Evolutionary conservation across 345 rosid species (phyloP).

Genomic region (Eucalyptus victrix): DNA sequence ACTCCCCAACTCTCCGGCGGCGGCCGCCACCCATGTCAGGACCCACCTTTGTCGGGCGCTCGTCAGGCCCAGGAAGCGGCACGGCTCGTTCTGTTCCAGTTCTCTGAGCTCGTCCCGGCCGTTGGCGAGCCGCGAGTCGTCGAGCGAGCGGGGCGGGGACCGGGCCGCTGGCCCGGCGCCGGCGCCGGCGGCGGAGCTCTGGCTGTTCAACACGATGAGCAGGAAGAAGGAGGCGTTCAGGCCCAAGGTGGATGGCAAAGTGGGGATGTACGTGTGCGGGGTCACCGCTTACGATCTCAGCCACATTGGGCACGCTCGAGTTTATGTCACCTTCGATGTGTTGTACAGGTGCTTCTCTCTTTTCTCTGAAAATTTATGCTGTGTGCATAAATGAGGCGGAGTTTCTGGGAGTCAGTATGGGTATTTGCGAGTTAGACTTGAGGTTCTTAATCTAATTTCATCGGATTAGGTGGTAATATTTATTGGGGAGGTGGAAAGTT

Average conservation of each 20-base stretch:
- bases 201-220: conserved; percentile 84
- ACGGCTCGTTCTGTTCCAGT: conserved; percentile 16
- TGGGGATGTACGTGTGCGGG: conserved; percentile 98
- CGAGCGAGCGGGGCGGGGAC: background rate
- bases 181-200: conserved; percentile 29
- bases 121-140: background rate
- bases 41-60: background rate
- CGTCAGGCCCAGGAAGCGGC: conserved; percentile 4
- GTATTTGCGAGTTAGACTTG: background rate
- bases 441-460: background rate
- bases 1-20: conserved; percentile 2
- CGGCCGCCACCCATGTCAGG: background rate
- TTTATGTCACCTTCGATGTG: conserved; percentile 84
- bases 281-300: conserved; percentile 92
- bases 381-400: background rate
- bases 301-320: conserved; percentile 94
- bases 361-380: background rate
- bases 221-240: conserved; percentile 58
- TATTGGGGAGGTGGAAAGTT: background rate
- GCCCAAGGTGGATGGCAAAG: conserved; percentile 71
- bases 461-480: background rate
- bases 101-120: conserved; percentile 20
- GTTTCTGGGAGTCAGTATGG: background rate
- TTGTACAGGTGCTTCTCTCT: conserved; percentile 49
- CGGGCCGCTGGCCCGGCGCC: background rate